Conservation (phyloP, 139 green algal genomes). For the Coelastrella sp. region DNA sequence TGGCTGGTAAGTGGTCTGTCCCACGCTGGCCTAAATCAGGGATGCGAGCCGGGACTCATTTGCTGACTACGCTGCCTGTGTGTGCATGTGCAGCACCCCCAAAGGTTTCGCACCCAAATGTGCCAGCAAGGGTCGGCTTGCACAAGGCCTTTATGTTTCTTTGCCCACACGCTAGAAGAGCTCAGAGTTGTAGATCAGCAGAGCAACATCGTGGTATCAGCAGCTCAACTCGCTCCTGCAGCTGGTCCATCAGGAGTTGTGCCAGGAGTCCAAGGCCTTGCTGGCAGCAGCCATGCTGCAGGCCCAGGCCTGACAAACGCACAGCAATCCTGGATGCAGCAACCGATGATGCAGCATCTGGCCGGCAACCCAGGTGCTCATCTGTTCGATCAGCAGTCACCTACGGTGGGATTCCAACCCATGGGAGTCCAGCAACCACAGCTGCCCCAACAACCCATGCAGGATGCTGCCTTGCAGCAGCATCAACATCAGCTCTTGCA, state of each 20-base stretch:
- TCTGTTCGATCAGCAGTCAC: not conserved
- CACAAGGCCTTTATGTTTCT: constrained; percentile 36
- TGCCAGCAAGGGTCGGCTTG: constrained; percentile 23
- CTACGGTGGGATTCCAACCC: not conserved
- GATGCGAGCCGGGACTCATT: no score
- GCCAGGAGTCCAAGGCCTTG: not conserved
- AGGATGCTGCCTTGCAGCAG: not conserved
- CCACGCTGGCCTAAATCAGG: not conserved
- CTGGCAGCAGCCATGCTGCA: not conserved
- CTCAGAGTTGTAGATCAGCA: not conserved
- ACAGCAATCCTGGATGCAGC: not conserved
- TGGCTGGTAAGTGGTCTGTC: constrained; percentile 66
- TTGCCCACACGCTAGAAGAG: constrained; percentile 27
- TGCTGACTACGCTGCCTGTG: not conserved
- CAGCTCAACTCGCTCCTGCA: not conserved
- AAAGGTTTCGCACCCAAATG: not conserved
- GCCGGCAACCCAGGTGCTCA: not conserved
- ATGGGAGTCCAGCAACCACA: not conserved
- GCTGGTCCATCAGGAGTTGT: not conserved
- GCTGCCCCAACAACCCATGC: not conserved
- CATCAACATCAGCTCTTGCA: not conserved
- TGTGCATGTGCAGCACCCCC: not conserved
- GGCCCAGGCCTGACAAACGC: not conserved
- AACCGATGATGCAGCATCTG: not conserved
- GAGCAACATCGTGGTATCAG: not conserved